These are phyloP conservation scores for Stentor roeselii DNA, from an alignment of 73 alveolate species.

Conservation along the genomic window DNA sequence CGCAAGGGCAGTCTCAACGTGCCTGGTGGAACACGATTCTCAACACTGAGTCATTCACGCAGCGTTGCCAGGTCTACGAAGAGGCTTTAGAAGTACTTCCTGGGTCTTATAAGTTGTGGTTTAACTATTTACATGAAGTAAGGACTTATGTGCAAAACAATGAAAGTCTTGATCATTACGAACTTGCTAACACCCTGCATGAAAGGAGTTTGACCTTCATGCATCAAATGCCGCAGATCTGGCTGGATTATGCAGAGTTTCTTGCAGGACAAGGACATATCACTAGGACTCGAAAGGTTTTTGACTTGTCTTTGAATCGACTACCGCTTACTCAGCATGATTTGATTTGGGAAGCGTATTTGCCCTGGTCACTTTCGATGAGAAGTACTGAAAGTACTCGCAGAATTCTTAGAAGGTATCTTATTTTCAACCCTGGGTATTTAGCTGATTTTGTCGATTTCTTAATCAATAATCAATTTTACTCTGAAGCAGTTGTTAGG, in stretches of 20 bases:
- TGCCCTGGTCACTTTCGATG: conserved; percentile 73
- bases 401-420: conserved; percentile 72
- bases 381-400: conserved; percentile 38
- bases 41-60: conserved; percentile 57
- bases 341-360: conserved; percentile 78
- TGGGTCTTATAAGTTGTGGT: conserved; percentile 94
- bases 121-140: conserved; percentile 82
- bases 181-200: conserved; percentile 69
- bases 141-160: conserved; percentile 65
- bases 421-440: conserved; percentile 71
- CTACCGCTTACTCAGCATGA: conserved; percentile 93
- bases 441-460: conserved; percentile 85
- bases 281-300: conserved; percentile 80
- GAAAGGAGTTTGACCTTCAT: conserved; percentile 82
- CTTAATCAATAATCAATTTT: conserved; percentile 60
- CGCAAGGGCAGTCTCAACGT: too few relatives aligned
- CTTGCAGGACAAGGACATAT: conserved; percentile 58
- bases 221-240: conserved; percentile 90
- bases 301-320: conserved; percentile 77
- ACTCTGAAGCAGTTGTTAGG: conserved; percentile 68
- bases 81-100: conserved; percentile 89
- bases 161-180: conserved; percentile 40
- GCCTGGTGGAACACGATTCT: conserved; percentile 90
- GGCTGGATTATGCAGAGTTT: conserved; percentile 88
- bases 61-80: conserved; percentile 81